Base-by-base conservation (phyloP, 257 asterid species). In the Solanum tacnaense region DNA sequence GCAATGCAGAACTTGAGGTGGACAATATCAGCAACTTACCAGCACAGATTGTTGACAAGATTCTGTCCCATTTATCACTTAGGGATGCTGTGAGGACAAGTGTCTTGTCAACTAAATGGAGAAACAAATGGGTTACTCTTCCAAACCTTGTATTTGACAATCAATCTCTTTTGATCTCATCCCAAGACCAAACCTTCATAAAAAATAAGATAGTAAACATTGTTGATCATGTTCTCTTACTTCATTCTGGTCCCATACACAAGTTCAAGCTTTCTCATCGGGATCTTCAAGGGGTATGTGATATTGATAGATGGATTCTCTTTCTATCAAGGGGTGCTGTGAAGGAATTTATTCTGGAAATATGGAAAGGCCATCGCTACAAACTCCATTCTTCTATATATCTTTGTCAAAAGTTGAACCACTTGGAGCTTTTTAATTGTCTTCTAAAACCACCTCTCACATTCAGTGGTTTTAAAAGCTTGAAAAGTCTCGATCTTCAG, bases 331-430 rank as follows among this genome's bases (percentile, higher is more conserved):
- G 99, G 88, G 95, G 95, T 52, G 86, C 94, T 36, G 91, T 97
- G 25, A 93, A 91, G 88, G 99, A 97, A 89, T 94, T 97, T 84
- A 89, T 95, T 84, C 99, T 97, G 87, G 99, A 96, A 90, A 95
- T 96, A 88, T 97, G 99, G 98, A 96, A 96, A 90, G 98, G 98
- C n/a, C 96, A 92, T 89, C 96, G 98, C 6, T 97, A 96, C 93
- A 96, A 90, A 93, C 98, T 97, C 87, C 99, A 98, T 84, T 94
- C 98, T 34, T 91, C 96, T 29, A 58, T 93, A 34, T 97, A 92
- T 93, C 90, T 91, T 38, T 97, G 95, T 87, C 96, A 96, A 86
- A 94, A 93, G 88, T 90, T 96, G 87, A 89, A 92, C 78, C 99
- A 97, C 92, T 91, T 97, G 91, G 98, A 97, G 88, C 96, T 97